Base-by-base conservation (phyloP, 2,329 filamentous ascomycete genomes). In the Penicillium sp. region DNA sequence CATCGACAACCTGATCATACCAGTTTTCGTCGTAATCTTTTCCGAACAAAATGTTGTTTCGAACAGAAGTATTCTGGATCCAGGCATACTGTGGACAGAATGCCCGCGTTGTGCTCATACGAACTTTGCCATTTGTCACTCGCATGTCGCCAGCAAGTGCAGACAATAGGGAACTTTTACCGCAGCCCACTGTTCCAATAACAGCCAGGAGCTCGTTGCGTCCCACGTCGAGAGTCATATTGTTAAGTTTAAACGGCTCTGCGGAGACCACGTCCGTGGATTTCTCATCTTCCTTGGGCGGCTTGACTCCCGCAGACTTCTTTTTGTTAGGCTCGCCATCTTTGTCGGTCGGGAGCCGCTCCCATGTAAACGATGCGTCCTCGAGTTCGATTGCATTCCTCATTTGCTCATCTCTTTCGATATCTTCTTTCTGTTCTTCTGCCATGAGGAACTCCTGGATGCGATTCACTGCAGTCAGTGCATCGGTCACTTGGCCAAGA, bases 11-110 rank as follows among this genome's bases (percentile, higher is more conserved):
- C 36, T 85, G 70, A 30, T 84, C 77, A 58, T 95, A 94, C 90
- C 91, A 95, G 3, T 72, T 69, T 42, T 76, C 76, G 36, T 94
- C 76, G 68, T 84, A 79, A 0, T 81, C 78, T 37, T 88, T 91
- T 8, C 91, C 91, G 57, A 97, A 97, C 0, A 88, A 68, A 43
- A 98, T 94, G 57, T 98, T 98, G 21, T 95, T 81, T 47, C 81
- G 82, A 3, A 97, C 78, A 1, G 84, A 87, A 0, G 88, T 77
- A 58, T 97, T 97, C 60, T 97, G 91, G 33, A 98, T 95, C 93
- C 93, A 98, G 0, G 93, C 87, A 59, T 95, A 95, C 61, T 98
- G 91, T 0, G 91, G 91, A 51, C 93, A 97, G 57, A 95, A 96
- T 0, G 91, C 87, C 47, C 90, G 77, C 3, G 81, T 83, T 0